Conservation (phyloP, 805 yeast species). For the Monosporozyma solicola region DNA sequence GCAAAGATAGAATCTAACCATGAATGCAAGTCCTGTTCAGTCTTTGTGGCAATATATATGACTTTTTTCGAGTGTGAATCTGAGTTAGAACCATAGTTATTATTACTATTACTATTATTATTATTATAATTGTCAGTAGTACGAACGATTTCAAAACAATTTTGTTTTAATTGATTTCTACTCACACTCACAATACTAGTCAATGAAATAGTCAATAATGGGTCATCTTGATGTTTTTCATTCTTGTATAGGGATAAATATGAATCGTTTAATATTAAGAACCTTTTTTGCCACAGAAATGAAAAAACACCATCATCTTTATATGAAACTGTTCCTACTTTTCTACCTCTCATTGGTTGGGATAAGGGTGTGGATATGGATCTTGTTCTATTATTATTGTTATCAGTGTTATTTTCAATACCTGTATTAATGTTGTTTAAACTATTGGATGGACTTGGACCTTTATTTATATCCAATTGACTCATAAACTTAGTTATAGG, state of each 20-base stretch:
- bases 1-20: constrained; percentile 88
- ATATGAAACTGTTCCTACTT: constrained; percentile 76
- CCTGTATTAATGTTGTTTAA: neutral
- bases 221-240: constrained; percentile 41
- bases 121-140: constrained; percentile 27
- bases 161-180: constrained; percentile 62
- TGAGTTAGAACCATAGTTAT: constrained; percentile 5
- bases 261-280: constrained; percentile 65
- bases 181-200: constrained; percentile 55
- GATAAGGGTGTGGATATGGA: constrained; percentile 9
- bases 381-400: constrained; percentile 1
- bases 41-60: constrained; percentile 63
- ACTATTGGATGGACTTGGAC: constrained; percentile 1
- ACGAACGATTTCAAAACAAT: constrained; percentile 71
- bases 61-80: constrained; percentile 41
- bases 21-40: constrained; percentile 69
- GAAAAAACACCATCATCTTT: constrained; percentile 88
- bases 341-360: constrained; percentile 15
- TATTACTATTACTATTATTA: neutral
- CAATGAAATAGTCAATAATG: constrained; percentile 44
- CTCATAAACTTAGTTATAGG: constrained; percentile 30
- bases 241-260: constrained; percentile 65
- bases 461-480: constrained; percentile 24
- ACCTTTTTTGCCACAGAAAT: constrained; percentile 89
- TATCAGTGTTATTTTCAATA: neutral